phyloP scores from a whole-genome alignment of 345 rosid genomes.

The Passiflora organensis region DNA sequence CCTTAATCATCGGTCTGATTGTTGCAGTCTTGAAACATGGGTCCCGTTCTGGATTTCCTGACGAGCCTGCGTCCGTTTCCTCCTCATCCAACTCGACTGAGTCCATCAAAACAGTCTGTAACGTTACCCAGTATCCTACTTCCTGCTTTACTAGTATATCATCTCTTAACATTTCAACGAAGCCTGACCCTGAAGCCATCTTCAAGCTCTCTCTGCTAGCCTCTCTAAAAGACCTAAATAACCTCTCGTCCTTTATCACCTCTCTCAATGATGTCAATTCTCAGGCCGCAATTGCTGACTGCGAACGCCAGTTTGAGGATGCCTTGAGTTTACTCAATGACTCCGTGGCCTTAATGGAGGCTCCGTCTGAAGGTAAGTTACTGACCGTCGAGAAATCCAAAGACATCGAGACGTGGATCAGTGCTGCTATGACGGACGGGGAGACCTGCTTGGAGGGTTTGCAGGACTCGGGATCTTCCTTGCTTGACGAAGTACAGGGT shows the following conservation, averaged over 20 bases:
- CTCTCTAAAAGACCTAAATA: constrained; percentile 29
- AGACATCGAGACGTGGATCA: constrained; percentile 78
- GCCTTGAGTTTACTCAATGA: constrained; percentile 51
- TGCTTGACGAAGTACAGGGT: constrained; percentile 38
- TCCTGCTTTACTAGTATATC: constrained; percentile 56
- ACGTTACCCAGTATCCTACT: constrained; percentile 54
- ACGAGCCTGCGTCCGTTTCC: constrained; percentile 16
- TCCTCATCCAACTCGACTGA: constrained; percentile 11
- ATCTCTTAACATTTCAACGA: constrained; percentile 31
- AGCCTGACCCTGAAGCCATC: constrained; percentile 51
- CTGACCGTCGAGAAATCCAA: constrained; percentile 35
- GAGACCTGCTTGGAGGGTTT: constrained; percentile 68
- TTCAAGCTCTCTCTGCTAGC: constrained; percentile 47
- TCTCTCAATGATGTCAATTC: constrained; percentile 35
- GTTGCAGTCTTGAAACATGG: constrained; percentile 35
- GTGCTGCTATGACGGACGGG: constrained; percentile 62
- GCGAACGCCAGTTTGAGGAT: constrained; percentile 43
- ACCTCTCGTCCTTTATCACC: constrained; percentile 28
- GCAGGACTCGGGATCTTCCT: constrained; percentile 55
- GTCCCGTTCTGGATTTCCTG: constrained; percentile 13
- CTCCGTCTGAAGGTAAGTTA: constrained; percentile 29
- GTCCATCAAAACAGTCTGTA: constrained; percentile 49
- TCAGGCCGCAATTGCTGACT: constrained; percentile 52
- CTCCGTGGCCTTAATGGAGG: constrained; percentile 33
- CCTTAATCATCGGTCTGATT: constrained; percentile 33